phyloP scores from a whole-genome alignment of 1,284 basidiomycete genomes.

The Rugosomyces carneus region DNA sequence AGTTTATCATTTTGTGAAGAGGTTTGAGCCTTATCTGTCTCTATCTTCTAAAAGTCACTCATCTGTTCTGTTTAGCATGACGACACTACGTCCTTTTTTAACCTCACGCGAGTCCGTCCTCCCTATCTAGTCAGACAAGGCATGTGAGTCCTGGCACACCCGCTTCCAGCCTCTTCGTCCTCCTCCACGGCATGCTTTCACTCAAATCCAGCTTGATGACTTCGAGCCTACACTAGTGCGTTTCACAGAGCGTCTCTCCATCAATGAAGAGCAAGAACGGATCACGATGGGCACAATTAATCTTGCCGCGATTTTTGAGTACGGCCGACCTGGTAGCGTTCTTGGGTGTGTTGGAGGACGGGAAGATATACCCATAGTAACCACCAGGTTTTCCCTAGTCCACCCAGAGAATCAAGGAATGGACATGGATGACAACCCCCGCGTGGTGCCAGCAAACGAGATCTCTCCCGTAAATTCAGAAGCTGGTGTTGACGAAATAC shows the following conservation, averaged over 20 bases:
- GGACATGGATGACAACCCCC: conserved; percentile 49
- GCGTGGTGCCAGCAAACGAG: conserved; percentile 9
- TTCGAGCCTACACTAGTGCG: conserved; percentile 78
- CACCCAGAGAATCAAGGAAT: conserved; percentile 49
- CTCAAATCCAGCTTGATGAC: conserved; percentile 89
- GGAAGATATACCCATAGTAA: conserved; percentile 38
- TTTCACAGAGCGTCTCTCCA: conserved; percentile 80
- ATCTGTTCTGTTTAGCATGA: conserved; percentile 58
- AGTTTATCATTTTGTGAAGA: conserved; percentile 94
- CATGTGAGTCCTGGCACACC: conserved; percentile 70
- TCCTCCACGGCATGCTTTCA: conserved; percentile 96
- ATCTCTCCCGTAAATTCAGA: conserved; percentile 36
- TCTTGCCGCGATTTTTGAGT: conserved; percentile 80
- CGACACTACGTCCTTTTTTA: conserved; percentile 82
- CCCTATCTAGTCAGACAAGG: conserved; percentile 79
- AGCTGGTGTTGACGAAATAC: conserved; percentile 20
- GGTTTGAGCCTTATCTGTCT: conserved; percentile 41
- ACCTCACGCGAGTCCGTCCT: conserved; percentile 86
- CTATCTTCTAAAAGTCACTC: conserved; percentile 1
- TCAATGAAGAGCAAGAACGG: conserved; percentile 88
- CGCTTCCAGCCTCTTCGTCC: conserved; percentile 80
- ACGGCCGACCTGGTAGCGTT: conserved; percentile 73
- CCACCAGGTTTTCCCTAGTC: conserved; percentile 12
- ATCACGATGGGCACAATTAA: conserved; percentile 92
- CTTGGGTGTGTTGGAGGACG: conserved; percentile 36